Evolutionary conservation across 306 rosid species (phyloP).

Genomic region (Vachellia collinsii): DNA sequence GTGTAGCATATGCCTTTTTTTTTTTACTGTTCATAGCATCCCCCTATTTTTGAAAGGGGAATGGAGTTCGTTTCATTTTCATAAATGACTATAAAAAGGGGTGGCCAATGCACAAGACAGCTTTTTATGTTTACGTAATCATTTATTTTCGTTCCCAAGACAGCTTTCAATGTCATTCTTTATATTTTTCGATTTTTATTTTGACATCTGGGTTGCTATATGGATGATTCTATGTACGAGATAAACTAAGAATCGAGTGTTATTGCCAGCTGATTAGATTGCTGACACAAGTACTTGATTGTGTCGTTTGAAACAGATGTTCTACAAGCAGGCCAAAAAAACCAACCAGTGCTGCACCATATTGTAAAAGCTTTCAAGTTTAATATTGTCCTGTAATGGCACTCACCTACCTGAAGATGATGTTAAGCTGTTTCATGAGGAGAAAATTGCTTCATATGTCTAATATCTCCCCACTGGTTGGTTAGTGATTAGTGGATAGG

Average conservation of each 20-base stretch:
- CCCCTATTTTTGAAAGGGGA: neutral
- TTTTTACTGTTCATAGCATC: no score
- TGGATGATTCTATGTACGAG: conserved; percentile 1
- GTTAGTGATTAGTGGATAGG: conserved; percentile 44
- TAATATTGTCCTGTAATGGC: conserved; percentile 32
- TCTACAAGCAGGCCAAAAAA: conserved; percentile 95
- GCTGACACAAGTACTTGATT: conserved; percentile 37
- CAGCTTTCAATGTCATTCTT: neutral
- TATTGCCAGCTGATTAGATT: conserved; percentile 11
- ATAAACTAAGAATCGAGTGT: neutral
- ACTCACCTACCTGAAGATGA: conserved; percentile 31
- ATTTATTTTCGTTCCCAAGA: neutral
- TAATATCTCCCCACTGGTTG: conserved; percentile 48
- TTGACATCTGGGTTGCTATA: neutral
- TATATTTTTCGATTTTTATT: neutral
- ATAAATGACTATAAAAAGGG: neutral
- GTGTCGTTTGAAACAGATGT: conserved; percentile 78
- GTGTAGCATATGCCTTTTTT: no score
- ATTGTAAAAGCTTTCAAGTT: conserved; percentile 56
- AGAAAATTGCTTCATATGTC: conserved; percentile 57
- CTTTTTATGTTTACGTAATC: no score
- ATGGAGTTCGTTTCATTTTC: neutral
- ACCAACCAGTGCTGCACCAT: conserved; percentile 89
- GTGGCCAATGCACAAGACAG: no score
- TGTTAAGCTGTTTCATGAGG: conserved; percentile 47